A percentile compares a stretch with the other conserved stretches of the same genome.
Conservation (phyloP, 2,329 filamentous ascomycete species). For the Fusarium sp. region DNA sequence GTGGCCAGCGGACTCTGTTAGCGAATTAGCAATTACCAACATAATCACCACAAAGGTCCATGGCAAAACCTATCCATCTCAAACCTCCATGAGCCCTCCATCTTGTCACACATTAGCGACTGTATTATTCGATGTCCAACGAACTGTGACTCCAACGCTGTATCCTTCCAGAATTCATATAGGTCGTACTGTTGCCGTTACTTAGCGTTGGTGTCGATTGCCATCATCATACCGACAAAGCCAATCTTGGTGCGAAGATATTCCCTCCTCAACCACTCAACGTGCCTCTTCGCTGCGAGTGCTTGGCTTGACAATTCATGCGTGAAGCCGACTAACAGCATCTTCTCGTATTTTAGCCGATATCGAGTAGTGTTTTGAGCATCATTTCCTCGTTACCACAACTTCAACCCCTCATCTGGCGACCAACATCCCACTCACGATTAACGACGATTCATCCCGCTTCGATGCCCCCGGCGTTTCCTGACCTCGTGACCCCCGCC, state of each 20-base stretch:
- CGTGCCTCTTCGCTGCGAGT: slow-evolving; percentile 25
- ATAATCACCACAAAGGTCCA: slow-evolving; percentile 30
- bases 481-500: slow-evolving; percentile 35
- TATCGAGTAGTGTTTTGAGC: slow-evolving; percentile 8
- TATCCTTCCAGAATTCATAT: slow-evolving; percentile 26
- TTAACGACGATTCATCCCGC: slow-evolving; percentile 22
- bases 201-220: slow-evolving; percentile 26
- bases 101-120: slow-evolving; percentile 32
- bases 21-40: background rate
- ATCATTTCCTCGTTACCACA: slow-evolving; percentile 4
- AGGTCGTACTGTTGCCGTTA: slow-evolving; percentile 21
- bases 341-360: slow-evolving; percentile 20
- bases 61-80: slow-evolving; percentile 42
- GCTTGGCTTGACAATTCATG: slow-evolving; percentile 29
- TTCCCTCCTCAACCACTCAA: slow-evolving; percentile 23
- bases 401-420: slow-evolving; percentile 16
- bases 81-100: slow-evolving; percentile 42
- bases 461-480: slow-evolving; percentile 35
- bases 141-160: slow-evolving; percentile 28
- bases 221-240: slow-evolving; percentile 13
- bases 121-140: slow-evolving; percentile 34
- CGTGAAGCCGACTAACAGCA: slow-evolving; percentile 31
- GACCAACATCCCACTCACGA: slow-evolving; percentile 22
- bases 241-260: slow-evolving; percentile 28
- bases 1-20: background rate